Conservation (phyloP, 1,284 basidiomycete species). For the Marasmius tenuissimus region DNA sequence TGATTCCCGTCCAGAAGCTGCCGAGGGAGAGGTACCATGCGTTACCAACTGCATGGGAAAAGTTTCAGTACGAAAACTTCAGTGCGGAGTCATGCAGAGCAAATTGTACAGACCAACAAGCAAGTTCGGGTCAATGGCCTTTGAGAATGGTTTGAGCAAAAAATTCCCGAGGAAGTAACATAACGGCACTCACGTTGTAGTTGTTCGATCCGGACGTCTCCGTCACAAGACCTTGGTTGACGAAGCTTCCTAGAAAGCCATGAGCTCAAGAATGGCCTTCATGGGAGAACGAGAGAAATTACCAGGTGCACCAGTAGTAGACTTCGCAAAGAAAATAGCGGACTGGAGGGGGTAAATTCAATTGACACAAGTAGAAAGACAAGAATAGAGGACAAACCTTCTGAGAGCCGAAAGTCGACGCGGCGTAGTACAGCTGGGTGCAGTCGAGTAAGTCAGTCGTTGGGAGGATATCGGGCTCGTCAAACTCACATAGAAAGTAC, state of each 20-base stretch:
- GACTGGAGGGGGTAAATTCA: constrained; percentile 27
- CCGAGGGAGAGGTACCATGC: constrained; percentile 48
- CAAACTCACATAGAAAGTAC: constrained; percentile 42
- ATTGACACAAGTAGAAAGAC: not conserved
- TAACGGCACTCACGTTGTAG: constrained; percentile 45
- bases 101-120: constrained; percentile 14
- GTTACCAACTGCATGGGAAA: constrained; percentile 25
- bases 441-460: not conserved
- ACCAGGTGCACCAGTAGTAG: constrained; percentile 43
- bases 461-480: not conserved
- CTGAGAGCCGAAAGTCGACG: constrained; percentile 49
- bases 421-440: constrained; percentile 41
- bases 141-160: not conserved
- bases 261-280: not conserved
- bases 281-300: not conserved
- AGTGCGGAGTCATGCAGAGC: not conserved
- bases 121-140: constrained; percentile 61
- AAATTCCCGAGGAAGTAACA: constrained; percentile 1
- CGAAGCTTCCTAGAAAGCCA: constrained; percentile 36
- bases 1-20: constrained; percentile 54
- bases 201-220: constrained; percentile 38
- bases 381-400: constrained; percentile 31
- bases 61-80: not conserved
- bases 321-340: constrained; percentile 51
- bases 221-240: constrained; percentile 49